phyloP scores from a whole-genome alignment of 2,329 filamentous ascomycete genomes.

The Emmonsia crescens region DNA sequence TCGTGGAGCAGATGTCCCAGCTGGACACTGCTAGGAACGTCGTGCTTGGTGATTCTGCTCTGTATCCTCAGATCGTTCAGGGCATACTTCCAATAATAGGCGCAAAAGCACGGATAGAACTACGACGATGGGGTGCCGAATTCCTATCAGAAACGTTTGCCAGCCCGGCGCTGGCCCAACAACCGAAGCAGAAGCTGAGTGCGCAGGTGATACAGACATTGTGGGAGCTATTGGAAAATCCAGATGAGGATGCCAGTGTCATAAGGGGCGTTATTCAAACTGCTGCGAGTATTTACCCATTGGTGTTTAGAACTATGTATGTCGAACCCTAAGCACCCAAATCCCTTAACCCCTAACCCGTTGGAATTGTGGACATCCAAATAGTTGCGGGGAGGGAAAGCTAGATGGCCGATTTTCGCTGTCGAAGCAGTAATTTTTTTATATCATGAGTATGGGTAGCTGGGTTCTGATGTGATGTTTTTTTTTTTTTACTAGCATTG shows the following conservation, averaged over 20 bases:
- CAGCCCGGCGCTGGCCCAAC: slow-evolving; percentile 66
- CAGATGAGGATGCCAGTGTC: slow-evolving; percentile 67
- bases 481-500: slow-evolving; percentile 51
- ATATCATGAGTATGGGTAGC: slow-evolving; percentile 6
- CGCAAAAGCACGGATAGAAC: slow-evolving; percentile 60
- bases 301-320: slow-evolving; percentile 90
- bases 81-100: slow-evolving; percentile 88
- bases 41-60: slow-evolving; percentile 72
- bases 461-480: slow-evolving; percentile 15
- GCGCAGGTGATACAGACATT: slow-evolving; percentile 69
- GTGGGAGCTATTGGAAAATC: slow-evolving; percentile 56
- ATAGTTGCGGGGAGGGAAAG: background rate
- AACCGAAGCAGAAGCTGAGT: slow-evolving; percentile 71
- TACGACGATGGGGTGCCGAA: slow-evolving; percentile 91
- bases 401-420: background rate
- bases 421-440: slow-evolving; percentile 12
- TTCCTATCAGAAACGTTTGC: slow-evolving; percentile 95
- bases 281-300: slow-evolving; percentile 82
- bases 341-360: background rate
- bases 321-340: slow-evolving; percentile 33
- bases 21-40: slow-evolving; percentile 84
- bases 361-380: slow-evolving; percentile 12
- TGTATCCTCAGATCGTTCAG: slow-evolving; percentile 85
- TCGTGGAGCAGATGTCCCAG: slow-evolving; percentile 71
- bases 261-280: slow-evolving; percentile 80